Base-by-base conservation (phyloP, 768 basidiomycete genomes). In the Suillus americanus region DNA sequence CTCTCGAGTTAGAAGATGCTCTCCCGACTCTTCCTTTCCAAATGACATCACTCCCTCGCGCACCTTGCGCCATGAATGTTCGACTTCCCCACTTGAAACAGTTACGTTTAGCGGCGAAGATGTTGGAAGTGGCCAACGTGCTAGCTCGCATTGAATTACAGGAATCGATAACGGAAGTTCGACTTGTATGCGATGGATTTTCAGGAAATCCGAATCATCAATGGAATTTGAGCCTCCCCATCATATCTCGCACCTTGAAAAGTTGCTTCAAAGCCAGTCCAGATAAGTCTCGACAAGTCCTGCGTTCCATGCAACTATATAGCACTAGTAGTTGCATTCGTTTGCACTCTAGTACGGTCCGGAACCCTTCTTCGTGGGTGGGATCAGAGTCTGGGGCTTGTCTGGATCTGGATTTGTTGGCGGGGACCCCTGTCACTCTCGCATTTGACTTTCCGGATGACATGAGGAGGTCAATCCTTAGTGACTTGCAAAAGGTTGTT, bases 1-100 rank as follows among this genome's bases (percentile, higher is more conserved):
- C 71, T 16, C 69, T 82, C 20, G 69, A 78, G 61, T 70, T 82
- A 3, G 75, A 77, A 55, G 69, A 78, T 43, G 72, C 73, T 37
- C 72, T 82, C 7, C 79, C 79, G 14, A 66, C 14, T 30, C 55
- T 56, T 56, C 35, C 55, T 2, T 6, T 1, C 23, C n/a, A 23
- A 23, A 23, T 23, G 7, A 23, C 8, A 4, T 37, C 55, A 9
- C 55, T 37, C 23, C 35, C 55, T 20, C 23, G 8, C 1, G 8
- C 35, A 56, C 23, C 55, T n/a, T 37, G 35, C 16, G n/a, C 13
- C n/a, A 38, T 25, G 37, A 56, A 38, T 23, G 37, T 56, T 38
- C 35, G 35, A 56, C 55, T 56, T 38, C 23, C 55, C n/a, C 55
- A 56, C 35, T 56, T 56, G 35, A 23, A 23, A 14, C 35, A 14